Evolutionary conservation across 2,329 filamentous ascomycete species (phyloP), one percentile per base, ranked within the genome.

Genomic region (Knoxdaviesia capensis): DNA sequence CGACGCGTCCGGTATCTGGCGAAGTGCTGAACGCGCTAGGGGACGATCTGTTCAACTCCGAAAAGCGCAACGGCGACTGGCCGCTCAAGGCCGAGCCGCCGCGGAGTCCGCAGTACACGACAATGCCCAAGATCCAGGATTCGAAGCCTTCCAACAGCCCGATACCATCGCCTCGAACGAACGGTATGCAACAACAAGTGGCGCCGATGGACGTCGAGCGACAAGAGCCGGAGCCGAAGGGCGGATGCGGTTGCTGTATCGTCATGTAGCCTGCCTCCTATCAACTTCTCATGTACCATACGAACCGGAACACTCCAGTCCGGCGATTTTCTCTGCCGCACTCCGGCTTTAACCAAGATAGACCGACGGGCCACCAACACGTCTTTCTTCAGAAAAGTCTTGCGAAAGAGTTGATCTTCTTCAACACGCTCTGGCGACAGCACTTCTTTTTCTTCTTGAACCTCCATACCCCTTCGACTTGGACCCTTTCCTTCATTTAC

Each of bases 81-180:
- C 76, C 76, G 1, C 56, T 80, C 29, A 69, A 63, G 44, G 62
- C 65, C 31, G 56, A 50, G 4, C 51, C 50, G 54, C 43, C 35
- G 8, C 42, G 44, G 34, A 70, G 64, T 47, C 66, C 68, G 10
- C 61, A 60, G 5, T 78, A 77, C 53, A 75, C 74, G 35, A 75
- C 72, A 10, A 77, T 77, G 65, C 72, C 72, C 36, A 74, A 63
- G 55, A 75, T 76, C 36, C 60, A 60, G 39, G 67, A 68, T 41
- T 59, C 20, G 20, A 59, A 56, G 44, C 48, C 50, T 6, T 48
- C 50, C 5, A 45, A 49, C 37, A 58, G 51, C 35, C 54, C 58
- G 10, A 44, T 69, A 20, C 54, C 61, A 1, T 70, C 65, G 48
- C 65, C 67, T 33, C 58, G 61, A 47, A 59, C 64, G 6, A 60